Conservation (phyloP, 805 yeast species). For the Candida maesae region DNA sequence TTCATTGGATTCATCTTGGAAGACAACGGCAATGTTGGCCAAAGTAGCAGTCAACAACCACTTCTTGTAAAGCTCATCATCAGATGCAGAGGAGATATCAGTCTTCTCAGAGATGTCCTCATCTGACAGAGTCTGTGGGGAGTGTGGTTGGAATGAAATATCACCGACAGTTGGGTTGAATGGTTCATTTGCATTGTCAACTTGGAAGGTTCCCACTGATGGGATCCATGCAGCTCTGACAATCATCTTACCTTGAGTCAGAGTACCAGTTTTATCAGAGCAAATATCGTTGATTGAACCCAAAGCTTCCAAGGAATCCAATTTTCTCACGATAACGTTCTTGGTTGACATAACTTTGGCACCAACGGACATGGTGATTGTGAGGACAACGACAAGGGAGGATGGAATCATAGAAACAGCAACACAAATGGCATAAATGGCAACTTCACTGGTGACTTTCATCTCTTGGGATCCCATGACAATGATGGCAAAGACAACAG, state of each 20-base stretch:
- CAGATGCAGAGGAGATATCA: not conserved
- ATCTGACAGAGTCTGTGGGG: constrained; percentile 24
- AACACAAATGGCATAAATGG: constrained; percentile 85
- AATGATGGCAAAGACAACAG: constrained; percentile 81
- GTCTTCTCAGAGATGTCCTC: constrained; percentile 13
- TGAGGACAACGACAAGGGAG: constrained; percentile 71
- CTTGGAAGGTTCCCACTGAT: constrained; percentile 50
- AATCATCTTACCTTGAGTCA: constrained; percentile 78
- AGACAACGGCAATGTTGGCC: constrained; percentile 75
- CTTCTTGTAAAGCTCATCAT: constrained; percentile 21
- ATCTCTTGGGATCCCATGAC: constrained; percentile 84
- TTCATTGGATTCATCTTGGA: constrained; percentile 38
- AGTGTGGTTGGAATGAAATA: constrained; percentile 19
- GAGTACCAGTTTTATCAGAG: constrained; percentile 80
- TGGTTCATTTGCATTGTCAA: constrained; percentile 55
- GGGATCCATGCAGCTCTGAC: constrained; percentile 71
- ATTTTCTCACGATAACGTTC: constrained; percentile 69
- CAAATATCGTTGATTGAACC: constrained; percentile 80
- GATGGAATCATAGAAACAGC: constrained; percentile 79
- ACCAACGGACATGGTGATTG: constrained; percentile 85
- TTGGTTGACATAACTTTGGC: constrained; percentile 66
- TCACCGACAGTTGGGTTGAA: constrained; percentile 61
- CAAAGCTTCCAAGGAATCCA: constrained; percentile 73
- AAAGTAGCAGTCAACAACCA: constrained; percentile 69
- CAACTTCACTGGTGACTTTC: constrained; percentile 73